Evolutionary conservation across 148 eudicot genomes (phyloP), one percentile per base, ranked within the genome.

Genomic region (Gaultheria prostrata): DNA sequence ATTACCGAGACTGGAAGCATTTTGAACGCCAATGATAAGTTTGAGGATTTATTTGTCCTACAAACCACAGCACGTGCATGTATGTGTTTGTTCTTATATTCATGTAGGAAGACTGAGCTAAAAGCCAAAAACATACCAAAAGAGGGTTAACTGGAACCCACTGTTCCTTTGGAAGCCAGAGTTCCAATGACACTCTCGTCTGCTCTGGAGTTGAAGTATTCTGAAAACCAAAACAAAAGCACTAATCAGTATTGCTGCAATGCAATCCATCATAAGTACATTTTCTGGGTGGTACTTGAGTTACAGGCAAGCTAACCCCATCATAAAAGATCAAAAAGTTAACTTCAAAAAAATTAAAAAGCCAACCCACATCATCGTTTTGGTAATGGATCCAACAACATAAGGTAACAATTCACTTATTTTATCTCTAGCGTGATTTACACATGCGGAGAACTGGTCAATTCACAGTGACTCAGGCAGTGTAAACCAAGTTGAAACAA

Each of bases 91-190:
- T 12, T 43, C 9, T 2, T 15, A 13, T 65, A 65, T 48, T 21
- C 43, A 48, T 28, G 17, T 15, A 26, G 24, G 18, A 48, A 71
- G 77, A 82, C 28, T 32, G 67, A 51, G 50, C 65, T 50, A 28
- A 8, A 63, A 24, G 70, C 30, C 70, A 24, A 12, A 65, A n/a
- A 84, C 94, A 78, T 92, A 95, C 98, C 99, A 97, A 86, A 79
- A 97, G 99, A 59, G 98, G 98, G 88, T 97, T 94, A 56, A 97
- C 92, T 50, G 99, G 91, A 84, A 86, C 95, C 99, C 99, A 97
- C 85, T 94, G 94, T 86, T 97, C 99, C 90, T 93, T 93, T n/a
- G 98, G 97, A 83, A 97, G 97, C 99, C 99, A 97, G 73, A 83
- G 91, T 86, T 97, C 91, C 89, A 97, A 83, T 9, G 94, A 90